Conservation (phyloP, 495 filamentous ascomycete genomes). For the Neurospora sp. region DNA sequence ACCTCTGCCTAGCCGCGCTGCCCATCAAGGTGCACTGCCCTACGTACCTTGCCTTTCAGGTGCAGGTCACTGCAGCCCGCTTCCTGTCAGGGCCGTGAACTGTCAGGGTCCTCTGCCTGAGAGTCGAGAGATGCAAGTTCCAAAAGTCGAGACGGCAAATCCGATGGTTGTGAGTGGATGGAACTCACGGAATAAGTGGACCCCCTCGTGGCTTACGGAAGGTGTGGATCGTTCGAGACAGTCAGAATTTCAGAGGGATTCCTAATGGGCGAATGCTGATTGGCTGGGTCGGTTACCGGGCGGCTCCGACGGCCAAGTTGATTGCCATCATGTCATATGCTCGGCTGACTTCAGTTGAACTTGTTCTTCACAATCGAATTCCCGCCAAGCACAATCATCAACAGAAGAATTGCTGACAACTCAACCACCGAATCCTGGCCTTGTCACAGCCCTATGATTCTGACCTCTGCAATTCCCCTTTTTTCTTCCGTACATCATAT, state of each 20-base stretch:
- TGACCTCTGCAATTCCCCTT: background rate
- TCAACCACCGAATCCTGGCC: background rate
- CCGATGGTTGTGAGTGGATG: background rate
- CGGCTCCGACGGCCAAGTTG: conserved; percentile 6
- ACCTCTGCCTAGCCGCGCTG: background rate
- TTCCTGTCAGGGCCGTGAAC: background rate
- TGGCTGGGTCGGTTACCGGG: conserved; percentile 30
- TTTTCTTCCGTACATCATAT: background rate
- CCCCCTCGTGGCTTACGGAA: background rate
- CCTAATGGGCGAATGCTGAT: conserved; percentile 26
- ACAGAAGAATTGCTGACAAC: background rate
- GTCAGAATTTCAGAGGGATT: conserved; percentile 2
- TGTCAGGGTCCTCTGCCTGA: background rate
- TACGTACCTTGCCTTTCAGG: background rate
- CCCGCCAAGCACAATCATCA: background rate
- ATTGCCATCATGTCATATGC: conserved; percentile 32
- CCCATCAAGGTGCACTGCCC: background rate
- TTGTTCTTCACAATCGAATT: background rate
- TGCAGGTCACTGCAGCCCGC: background rate
- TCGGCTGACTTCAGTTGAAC: conserved; percentile 8
- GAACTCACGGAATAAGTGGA: background rate
- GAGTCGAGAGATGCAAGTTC: background rate
- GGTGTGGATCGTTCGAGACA: background rate
- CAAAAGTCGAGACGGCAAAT: background rate
- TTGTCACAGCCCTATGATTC: conserved; percentile 1